Evolutionary conservation across 768 basidiomycete species (phyloP).

Genomic region (Suillus tomentosus): DNA sequence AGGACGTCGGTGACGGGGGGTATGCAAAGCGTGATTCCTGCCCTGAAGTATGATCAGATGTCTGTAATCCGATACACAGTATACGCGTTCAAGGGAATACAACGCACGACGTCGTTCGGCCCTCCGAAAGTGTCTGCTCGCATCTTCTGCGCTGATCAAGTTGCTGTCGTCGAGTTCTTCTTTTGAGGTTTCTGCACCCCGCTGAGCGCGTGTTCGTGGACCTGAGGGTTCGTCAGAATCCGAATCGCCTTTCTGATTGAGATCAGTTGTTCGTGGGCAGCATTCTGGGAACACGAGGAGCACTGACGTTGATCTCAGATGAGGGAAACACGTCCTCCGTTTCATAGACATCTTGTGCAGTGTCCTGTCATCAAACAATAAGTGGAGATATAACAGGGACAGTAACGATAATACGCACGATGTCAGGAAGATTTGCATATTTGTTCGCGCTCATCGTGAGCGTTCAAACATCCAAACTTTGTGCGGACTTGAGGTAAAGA

Average conservation of each 20-base stretch:
- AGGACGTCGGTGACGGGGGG: constrained; percentile 63
- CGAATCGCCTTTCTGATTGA: constrained; percentile 56
- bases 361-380: constrained; percentile 57
- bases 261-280: constrained; percentile 13
- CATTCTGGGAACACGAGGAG: not conserved
- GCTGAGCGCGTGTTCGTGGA: constrained; percentile 34
- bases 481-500: not conserved
- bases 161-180: constrained; percentile 74
- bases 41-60: constrained; percentile 38
- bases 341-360: constrained; percentile 90
- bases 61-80: not conserved
- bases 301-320: constrained; percentile 51
- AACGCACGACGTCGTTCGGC: constrained; percentile 64
- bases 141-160: constrained; percentile 66
- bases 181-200: constrained; percentile 40
- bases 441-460: constrained; percentile 65
- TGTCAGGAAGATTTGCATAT: constrained; percentile 90
- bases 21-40: constrained; percentile 65
- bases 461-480: not conserved
- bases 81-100: not conserved
- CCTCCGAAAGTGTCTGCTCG: constrained; percentile 67
- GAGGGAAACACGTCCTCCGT: constrained; percentile 76
- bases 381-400: not conserved
- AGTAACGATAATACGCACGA: constrained; percentile 52
- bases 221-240: constrained; percentile 64